Evolutionary conservation across 345 rosid species (phyloP).

Genomic region (Hibiscus trionum): DNA sequence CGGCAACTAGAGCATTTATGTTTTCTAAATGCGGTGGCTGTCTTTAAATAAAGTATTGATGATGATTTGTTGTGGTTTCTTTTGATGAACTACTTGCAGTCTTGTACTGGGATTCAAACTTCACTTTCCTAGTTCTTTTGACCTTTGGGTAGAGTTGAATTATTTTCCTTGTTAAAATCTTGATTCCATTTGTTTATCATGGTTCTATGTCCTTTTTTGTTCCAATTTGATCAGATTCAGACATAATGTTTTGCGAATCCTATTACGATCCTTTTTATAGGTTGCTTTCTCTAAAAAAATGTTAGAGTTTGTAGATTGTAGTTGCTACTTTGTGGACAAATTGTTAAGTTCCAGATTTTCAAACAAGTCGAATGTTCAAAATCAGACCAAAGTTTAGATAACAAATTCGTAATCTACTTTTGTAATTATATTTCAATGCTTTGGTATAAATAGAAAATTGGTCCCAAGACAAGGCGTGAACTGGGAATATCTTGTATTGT

Average conservation of each 20-base stretch:
- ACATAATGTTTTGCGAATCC: not conserved
- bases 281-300: too few species aligned
- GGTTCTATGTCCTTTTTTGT: not conserved
- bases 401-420: not conserved
- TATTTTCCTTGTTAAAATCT: not conserved
- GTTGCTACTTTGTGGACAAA: not conserved
- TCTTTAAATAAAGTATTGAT: not conserved
- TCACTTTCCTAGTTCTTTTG: not conserved
- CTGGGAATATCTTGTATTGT: not conserved
- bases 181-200: not conserved
- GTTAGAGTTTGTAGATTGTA: not conserved
- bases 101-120: not conserved
- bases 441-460: not conserved
- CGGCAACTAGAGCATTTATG: too few species aligned
- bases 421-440: not conserved
- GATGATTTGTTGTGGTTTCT: not conserved
- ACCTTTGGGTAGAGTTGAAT: not conserved
- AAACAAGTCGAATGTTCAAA: not conserved
- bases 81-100: not conserved
- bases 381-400: not conserved
- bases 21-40: too few species aligned
- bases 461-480: not conserved
- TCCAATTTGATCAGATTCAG: not conserved
- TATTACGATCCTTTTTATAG: too few species aligned
- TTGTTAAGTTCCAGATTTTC: not conserved